Evolutionary conservation across 192 early-diverging fungal species (phyloP), one percentile per base, ranked within the genome.

Genomic region (Entomortierella chlamydospora): DNA sequence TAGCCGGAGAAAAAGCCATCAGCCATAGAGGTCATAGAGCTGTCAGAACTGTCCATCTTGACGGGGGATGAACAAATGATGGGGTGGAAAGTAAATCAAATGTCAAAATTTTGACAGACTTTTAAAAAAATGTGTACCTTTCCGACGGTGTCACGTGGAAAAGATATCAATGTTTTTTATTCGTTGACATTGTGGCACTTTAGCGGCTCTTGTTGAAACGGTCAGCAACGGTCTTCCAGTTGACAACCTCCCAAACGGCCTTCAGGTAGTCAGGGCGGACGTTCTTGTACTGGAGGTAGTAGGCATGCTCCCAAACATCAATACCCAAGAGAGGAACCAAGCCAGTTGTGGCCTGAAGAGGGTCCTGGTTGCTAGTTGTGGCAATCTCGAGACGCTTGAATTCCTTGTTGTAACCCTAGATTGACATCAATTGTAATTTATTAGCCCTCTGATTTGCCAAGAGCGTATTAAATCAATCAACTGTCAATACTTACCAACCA

Each of bases 201-300:
- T 87, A 85, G 45, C 83, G 82, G 64, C 85, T 93, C 57, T 90
- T 91, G 67, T 90, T 90, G 81, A 91, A 95, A 65, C 97, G 90
- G 65, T 91, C 90, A 55, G 90, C 87, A 37, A 98, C 97, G 64
- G 94, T 93, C 89, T 97, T 95, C 97, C 97, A 99, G 94, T 99
- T 99, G 77, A 99, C 85, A 0, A 99, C 94, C 28, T 91, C 90
- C 95, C 95, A 99, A 62, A 97, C 91, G 37, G 93, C 92, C 88
- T 96, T 94, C 58, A 99, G 84, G 82, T 99, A 99, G 57, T 97
- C 95, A n/a, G 94, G 94, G 71, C 95, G 93, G 49, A 93, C 97
- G 83, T 99, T 97, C 87, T 96, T 96, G 90, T 97, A 97, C 83
- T 99, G 94, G 57, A 99, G 84, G 76, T 99, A 98, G 85, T 97